These are phyloP conservation scores for Somion occarium DNA, from an alignment of 1,284 basidiomycete species.

Conservation along the genomic window DNA sequence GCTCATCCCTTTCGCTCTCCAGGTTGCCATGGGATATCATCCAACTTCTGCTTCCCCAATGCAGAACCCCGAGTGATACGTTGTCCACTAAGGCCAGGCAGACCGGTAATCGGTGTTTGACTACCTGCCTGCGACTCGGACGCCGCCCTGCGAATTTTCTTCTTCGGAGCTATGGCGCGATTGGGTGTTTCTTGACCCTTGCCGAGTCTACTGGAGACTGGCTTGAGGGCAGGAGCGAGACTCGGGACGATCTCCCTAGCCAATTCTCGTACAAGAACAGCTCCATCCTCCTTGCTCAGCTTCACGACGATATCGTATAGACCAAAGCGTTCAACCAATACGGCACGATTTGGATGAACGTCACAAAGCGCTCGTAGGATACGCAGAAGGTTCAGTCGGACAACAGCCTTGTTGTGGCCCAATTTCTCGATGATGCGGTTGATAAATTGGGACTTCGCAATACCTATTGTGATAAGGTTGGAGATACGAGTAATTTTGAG, in stretches of 20 bases:
- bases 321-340: slow-evolving; percentile 76
- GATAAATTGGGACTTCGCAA: slow-evolving; percentile 84
- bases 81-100: slow-evolving; percentile 8
- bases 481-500: slow-evolving; percentile 88
- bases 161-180: slow-evolving; percentile 56
- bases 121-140: slow-evolving; percentile 53
- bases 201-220: slow-evolving; percentile 32
- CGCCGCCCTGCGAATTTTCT: slow-evolving; percentile 54
- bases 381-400: slow-evolving; percentile 85
- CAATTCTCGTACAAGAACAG: slow-evolving; percentile 86
- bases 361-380: slow-evolving; percentile 87
- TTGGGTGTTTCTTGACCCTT: slow-evolving; percentile 35
- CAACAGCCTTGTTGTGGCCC: slow-evolving; percentile 77
- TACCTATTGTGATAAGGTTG: slow-evolving; percentile 63
- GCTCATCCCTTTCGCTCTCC: slow-evolving; percentile 12
- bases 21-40: slow-evolving; percentile 48
- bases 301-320: slow-evolving; percentile 74
- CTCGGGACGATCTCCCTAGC: slow-evolving; percentile 79
- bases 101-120: slow-evolving; percentile 19
- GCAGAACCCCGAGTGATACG: background rate
- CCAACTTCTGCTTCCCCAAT: slow-evolving; percentile 13
- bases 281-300: slow-evolving; percentile 78
- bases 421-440: slow-evolving; percentile 86
- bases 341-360: slow-evolving; percentile 79
- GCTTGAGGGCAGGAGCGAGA: slow-evolving; percentile 61